Base-by-base conservation (phyloP, 1,139 yeast species). In the Sugiyamaella japonica region DNA sequence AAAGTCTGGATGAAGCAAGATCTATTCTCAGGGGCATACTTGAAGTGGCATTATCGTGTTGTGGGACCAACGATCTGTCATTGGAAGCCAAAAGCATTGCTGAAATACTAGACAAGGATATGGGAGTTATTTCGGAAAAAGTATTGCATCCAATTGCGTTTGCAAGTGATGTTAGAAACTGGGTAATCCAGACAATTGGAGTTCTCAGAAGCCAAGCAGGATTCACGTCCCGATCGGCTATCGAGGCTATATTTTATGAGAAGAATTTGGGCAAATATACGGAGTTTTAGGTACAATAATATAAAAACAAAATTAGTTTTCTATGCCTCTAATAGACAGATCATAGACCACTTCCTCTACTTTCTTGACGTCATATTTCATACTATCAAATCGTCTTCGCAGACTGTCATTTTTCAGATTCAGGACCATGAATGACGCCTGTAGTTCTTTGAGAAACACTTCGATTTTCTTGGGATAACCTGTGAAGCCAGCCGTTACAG, bases 281-380 rank as follows among this genome's bases (percentile, higher is more conserved):
- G 13, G 32, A 40, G 15, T 44, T 44, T 20, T 44, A 32, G 12
- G 23, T 20, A 16, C 12, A 15, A 45, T 57, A 41, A 28, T 6
- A 38, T 15, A 38, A 2, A 44, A 15, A 6, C 3, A 32, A 17
- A 20, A 20, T 20, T 20, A 20, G 25, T 20, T 32, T 48, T 48
- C 64, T 52, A 37, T 40, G 13, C 68, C 66, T 7, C 71, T 52
- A 9, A 69, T 58, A 8, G 69, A 60, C 48, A 69, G 42, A 54
- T 69, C 72, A 48, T 68, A 69, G 12, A 69, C 67, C 10, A 69
- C 64, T 52, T 68, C 72, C 52, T 70, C 74, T 15, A 69, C 68
- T 52, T 68, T 68, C 56, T 70, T 70, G 34, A 69, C 69, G 41
- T 70, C 72, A 52, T 70, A 70, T 54, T 70, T 70, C 51, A 70